Evolutionary conservation across 192 early-diverging fungal genomes (phyloP).

Genomic region (Tieghemiomyces parasiticus): DNA sequence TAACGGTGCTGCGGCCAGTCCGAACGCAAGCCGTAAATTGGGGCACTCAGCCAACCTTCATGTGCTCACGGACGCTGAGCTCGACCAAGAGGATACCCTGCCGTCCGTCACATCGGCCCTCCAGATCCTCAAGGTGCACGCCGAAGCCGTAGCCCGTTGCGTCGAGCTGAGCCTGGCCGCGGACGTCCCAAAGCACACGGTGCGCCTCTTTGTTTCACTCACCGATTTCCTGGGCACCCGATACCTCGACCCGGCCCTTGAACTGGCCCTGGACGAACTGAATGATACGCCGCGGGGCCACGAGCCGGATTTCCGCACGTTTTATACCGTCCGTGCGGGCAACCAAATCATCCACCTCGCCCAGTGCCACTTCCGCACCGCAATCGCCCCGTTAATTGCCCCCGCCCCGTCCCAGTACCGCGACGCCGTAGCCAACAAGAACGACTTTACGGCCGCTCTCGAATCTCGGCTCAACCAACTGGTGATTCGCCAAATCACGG

Average conservation of each 20-base stretch:
- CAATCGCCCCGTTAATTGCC: constrained; percentile 48
- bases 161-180: constrained; percentile 52
- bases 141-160: constrained; percentile 62
- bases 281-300: constrained; percentile 10
- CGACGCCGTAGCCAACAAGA: constrained; percentile 75
- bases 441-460: constrained; percentile 68
- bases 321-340: constrained; percentile 45
- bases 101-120: constrained; percentile 15
- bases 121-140: constrained; percentile 51
- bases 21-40: not conserved
- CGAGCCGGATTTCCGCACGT: constrained; percentile 47
- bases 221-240: constrained; percentile 63
- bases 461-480: constrained; percentile 71
- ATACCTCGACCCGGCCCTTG: constrained; percentile 72
- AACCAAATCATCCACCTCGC: constrained; percentile 58
- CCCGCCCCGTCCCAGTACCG: constrained; percentile 63
- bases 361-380: constrained; percentile 68
- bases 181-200: constrained; percentile 47
- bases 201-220: constrained; percentile 53
- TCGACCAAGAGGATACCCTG: constrained; percentile 5
- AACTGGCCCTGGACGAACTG: constrained; percentile 28
- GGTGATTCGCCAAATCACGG: constrained; percentile 34
- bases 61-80: constrained; percentile 2
- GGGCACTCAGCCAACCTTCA: not conserved
- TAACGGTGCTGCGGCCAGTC: not conserved